Base-by-base conservation (phyloP, 192 early-diverging fungal genomes). In the Linnemannia zychae region DNA sequence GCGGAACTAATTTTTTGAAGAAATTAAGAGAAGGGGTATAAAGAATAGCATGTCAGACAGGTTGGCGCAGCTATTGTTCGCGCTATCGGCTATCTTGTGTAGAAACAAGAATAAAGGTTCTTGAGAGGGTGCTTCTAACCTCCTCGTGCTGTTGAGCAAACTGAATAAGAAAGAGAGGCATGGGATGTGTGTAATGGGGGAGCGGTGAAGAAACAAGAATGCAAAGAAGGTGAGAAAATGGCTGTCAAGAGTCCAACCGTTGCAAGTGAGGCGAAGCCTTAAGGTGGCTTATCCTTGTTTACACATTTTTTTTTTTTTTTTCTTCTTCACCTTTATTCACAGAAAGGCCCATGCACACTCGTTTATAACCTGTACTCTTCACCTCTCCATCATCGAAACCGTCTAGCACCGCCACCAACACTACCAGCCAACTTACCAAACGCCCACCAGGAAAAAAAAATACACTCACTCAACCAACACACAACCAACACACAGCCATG, bases 1-100 rank as follows among this genome's bases (percentile, higher is more conserved):
- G 15, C 94, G 92, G 83, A 96, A 97, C 82, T 96, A 92, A 50
- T 87, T 88, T 79, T 94, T 92, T 72, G n/a, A n/a, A n/a, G n/a
- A n/a, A n/a, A n/a, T 49, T 74, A 82, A 80, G 28, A 13, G 34
- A 50, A 31, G 7, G 11, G 71, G 28, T 31, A 7, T 17, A 48
- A 36, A n/a, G 53, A 6, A 38, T 4, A 38, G 40, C 24, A 24
- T 7, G n/a, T 49, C 28, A 44, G 28, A 24, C 11, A 36, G 24
- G 33, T 3, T 31, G 57, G 12, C 12, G 11, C 12, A 24, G 57
- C 11, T 3, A 24, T 3, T 17, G 48, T n/a, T n/a, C n/a, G n/a
- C n/a, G n/a, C n/a, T n/a, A n/a, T n/a, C n/a, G n/a, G n/a, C n/a
- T n/a, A n/a, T n/a, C n/a, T n/a, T n/a, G n/a, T n/a, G n/a, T n/a